Percentiles rank a stretch among this genome's conserved stretches.
These are phyloP conservation scores for Kuraishia hungarica DNA, from an alignment of 805 yeast species.

Conservation along the genomic window DNA sequence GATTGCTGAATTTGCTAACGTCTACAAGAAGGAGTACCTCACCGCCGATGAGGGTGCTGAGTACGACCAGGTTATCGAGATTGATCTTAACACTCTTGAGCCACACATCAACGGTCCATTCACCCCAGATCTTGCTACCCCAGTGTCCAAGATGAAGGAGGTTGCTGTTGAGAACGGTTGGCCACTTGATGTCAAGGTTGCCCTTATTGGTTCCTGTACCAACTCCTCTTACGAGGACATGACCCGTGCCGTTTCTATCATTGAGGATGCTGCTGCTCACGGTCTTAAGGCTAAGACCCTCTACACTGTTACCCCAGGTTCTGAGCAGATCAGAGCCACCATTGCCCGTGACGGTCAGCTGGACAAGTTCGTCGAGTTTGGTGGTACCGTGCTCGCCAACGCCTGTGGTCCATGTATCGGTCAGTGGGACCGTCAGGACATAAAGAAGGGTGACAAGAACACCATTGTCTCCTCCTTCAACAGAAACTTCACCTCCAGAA, in stretches of 20 bases:
- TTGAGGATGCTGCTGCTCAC: slow-evolving; percentile 81
- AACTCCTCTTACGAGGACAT: slow-evolving; percentile 98
- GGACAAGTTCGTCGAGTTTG: slow-evolving; percentile 79
- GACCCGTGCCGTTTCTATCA: slow-evolving; percentile 93
- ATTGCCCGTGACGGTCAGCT: slow-evolving; percentile 94
- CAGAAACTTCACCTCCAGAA: slow-evolving; percentile 96
- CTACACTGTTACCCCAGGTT: slow-evolving; percentile 95
- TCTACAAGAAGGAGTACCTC: slow-evolving; percentile 56
- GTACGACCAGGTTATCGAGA: slow-evolving; percentile 89
- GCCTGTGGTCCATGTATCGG: slow-evolving; percentile 99
- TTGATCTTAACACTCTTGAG: slow-evolving; percentile 82
- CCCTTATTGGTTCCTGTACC: slow-evolving; percentile 97
- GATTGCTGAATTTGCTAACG: slow-evolving; percentile 73
- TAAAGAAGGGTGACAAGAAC: slow-evolving; percentile 54
- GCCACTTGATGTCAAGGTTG: slow-evolving; percentile 91
- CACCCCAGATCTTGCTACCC: slow-evolving; percentile 97
- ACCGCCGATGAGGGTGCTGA: slow-evolving; percentile 89
- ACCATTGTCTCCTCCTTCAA: slow-evolving; percentile 95
- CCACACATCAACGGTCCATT: slow-evolving; percentile 97
- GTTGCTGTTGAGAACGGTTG: slow-evolving; percentile 80
- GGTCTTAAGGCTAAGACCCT: slow-evolving; percentile 90
- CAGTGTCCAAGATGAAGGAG: slow-evolving; percentile 78
- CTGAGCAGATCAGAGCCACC: slow-evolving; percentile 97
- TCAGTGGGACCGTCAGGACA: slow-evolving; percentile 94
- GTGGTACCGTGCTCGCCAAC: slow-evolving; percentile 91